Percentiles rank a stretch among this genome's conserved stretches.
phyloP scores from a whole-genome alignment of 495 filamentous ascomycete species.

The Rhypophila decipiens region DNA sequence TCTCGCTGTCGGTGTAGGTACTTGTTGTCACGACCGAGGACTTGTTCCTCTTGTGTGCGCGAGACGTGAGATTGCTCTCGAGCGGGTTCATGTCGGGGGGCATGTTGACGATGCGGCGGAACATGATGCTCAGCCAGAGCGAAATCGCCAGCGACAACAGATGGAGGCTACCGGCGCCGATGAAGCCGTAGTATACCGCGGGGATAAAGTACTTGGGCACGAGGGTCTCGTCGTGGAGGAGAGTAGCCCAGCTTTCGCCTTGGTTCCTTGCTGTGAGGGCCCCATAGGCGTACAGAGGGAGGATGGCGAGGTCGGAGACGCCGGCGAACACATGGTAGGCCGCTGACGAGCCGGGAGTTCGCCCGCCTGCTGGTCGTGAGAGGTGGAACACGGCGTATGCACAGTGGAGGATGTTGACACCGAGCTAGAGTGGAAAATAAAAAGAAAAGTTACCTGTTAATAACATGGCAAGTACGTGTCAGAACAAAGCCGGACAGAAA shows the following conservation, averaged over 20 bases:
- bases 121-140: constrained; percentile 64
- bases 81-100: constrained; percentile 92
- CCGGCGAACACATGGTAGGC: constrained; percentile 80
- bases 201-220: constrained; percentile 48
- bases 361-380: constrained; percentile 53
- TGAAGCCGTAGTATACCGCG: constrained; percentile 56
- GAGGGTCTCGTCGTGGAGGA: constrained; percentile 45
- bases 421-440: constrained; percentile 57
- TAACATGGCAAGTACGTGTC: background rate
- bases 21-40: constrained; percentile 56
- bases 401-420: constrained; percentile 60
- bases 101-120: constrained; percentile 70
- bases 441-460: background rate
- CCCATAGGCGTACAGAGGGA: constrained; percentile 74
- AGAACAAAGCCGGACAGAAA: background rate
- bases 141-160: constrained; percentile 62
- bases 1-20: constrained; percentile 48
- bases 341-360: constrained; percentile 69
- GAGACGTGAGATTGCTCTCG: constrained; percentile 76
- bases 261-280: constrained; percentile 50
- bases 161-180: constrained; percentile 59
- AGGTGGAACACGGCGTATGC: constrained; percentile 77
- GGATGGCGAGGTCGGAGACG: constrained; percentile 60
- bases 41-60: constrained; percentile 68
- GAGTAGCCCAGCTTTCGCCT: constrained; percentile 53